These are phyloP conservation scores for Gamsiella multidivaricata DNA, from an alignment of 192 early-diverging fungal genomes.

Conservation along the genomic window DNA sequence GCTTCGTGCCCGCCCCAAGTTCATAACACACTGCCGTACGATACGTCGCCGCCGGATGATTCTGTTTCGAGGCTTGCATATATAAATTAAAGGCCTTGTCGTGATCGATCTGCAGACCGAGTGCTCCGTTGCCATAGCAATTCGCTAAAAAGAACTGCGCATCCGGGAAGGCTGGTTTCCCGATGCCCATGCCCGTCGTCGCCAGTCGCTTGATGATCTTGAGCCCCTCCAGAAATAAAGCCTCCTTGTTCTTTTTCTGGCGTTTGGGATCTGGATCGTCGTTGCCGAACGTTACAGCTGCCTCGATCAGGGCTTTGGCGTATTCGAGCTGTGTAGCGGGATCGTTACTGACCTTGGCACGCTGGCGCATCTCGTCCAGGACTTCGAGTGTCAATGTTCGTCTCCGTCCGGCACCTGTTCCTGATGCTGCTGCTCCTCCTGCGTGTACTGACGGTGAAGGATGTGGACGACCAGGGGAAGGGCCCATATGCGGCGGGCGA, in stretches of 20 bases:
- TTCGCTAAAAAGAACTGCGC: slow-evolving; percentile 95
- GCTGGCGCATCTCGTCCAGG: slow-evolving; percentile 53
- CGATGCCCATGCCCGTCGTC: slow-evolving; percentile 69
- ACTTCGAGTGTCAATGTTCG: slow-evolving; percentile 35
- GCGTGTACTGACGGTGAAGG: slow-evolving; percentile 14
- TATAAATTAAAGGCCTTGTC: slow-evolving; percentile 93
- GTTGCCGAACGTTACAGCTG: slow-evolving; percentile 71
- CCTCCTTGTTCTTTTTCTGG: slow-evolving; percentile 75
- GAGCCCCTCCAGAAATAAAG: slow-evolving; percentile 82
- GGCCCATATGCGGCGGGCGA: slow-evolving; percentile 5
- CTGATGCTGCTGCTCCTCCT: slow-evolving; percentile 1
- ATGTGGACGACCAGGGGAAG: background rate
- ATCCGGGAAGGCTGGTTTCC: slow-evolving; percentile 83
- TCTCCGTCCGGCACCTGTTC: slow-evolving; percentile 25
- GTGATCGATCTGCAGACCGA: slow-evolving; percentile 82
- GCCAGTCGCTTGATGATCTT: slow-evolving; percentile 91
- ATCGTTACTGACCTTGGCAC: slow-evolving; percentile 71
- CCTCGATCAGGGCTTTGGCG: slow-evolving; percentile 88
- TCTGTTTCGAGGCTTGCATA: slow-evolving; percentile 91
- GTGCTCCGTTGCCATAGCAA: slow-evolving; percentile 84
- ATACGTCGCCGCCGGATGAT: slow-evolving; percentile 92
- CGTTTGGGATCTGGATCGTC: slow-evolving; percentile 76
- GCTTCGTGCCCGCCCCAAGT: slow-evolving; percentile 88
- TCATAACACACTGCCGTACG: slow-evolving; percentile 97
- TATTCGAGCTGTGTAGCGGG: slow-evolving; percentile 83